phyloP scores from a whole-genome alignment of 1,139 yeast genomes.

The Pichia sp. region DNA sequence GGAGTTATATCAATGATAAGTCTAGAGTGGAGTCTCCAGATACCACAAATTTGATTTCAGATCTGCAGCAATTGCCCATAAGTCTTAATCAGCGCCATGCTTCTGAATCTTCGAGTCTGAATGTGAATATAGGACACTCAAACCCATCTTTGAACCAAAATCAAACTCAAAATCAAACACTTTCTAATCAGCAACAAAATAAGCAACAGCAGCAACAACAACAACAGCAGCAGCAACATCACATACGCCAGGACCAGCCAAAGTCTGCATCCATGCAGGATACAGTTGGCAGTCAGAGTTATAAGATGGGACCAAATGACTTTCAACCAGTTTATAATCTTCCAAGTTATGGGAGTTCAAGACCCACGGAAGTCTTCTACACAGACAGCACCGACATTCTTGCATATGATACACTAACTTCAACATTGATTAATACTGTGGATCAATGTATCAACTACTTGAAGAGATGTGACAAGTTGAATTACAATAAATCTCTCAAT shows the following conservation, averaged over 20 bases:
- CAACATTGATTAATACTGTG: conserved; percentile 39
- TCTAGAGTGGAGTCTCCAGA: conserved; percentile 26
- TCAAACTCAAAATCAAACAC: not conserved
- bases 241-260: too few species aligned
- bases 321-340: conserved; percentile 4
- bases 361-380: conserved; percentile 30
- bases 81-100: not conserved
- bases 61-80: conserved; percentile 13
- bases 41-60: conserved; percentile 13
- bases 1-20: conserved; percentile 29
- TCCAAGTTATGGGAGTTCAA: conserved; percentile 3
- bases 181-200: not conserved
- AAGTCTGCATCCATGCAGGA: not conserved
- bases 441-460: conserved; percentile 43
- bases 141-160: not conserved
- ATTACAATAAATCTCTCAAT: conserved; percentile 47
- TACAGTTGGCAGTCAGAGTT: not conserved
- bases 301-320: conserved; percentile 1
- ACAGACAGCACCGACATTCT: conserved; percentile 48
- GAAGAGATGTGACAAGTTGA: conserved; percentile 39
- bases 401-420: conserved; percentile 50
- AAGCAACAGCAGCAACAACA: too few species aligned
- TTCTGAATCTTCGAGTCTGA: conserved; percentile 4
- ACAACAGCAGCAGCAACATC: too few species aligned
- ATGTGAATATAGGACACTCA: not conserved